Base-by-base conservation (phyloP, 441 rosid genomes). In the Hypseocharis bilobata region DNA sequence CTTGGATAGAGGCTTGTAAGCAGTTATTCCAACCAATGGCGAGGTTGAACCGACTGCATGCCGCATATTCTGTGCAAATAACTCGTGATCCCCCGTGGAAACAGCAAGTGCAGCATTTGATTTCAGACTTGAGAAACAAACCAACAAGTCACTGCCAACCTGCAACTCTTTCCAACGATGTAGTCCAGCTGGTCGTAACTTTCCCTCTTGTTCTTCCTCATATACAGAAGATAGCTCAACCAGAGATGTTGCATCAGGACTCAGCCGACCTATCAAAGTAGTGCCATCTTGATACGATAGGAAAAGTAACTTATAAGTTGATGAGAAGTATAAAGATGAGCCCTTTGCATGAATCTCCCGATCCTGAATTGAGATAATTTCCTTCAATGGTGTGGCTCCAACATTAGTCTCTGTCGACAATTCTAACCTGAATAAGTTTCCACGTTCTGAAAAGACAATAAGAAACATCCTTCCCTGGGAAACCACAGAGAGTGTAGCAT, bases 91-190 rank as follows among this genome's bases (percentile, higher is more conserved):
- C 64, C 85, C 88, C 68, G 91, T 55, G 54, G 92, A 85, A 19
- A 92, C 78, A 70, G 83, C 89, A 75, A 92, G 73, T 51, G 96
- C 94, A 76, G 88, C 69, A 79, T 90, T 92, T 38, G 91, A 83
- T 74, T 90, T 96, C 72, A 76, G 45, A 71, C 85, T 83, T 11
- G 99, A 96, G 73, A 88, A 88, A 83, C 97, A 86, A 78, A 78
- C 84, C 77, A 88, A 92, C 60, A 96, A 73, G 25, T 96, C 97
- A 77, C 88, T 82, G 70, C 96, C 91, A 81, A 70, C 76, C 68
- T 86, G 81, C 73, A 92, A 80, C 77, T 92, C 97, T 76, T 84
- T 90, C 98, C 98, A 96, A 63, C 87, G 96, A 80, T 90, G 96
- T 75, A 96, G 76, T 75, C 91, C 96, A 70, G 96, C 97, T 70